Evolutionary conservation across 495 filamentous ascomycete genomes (phyloP).

Genomic region (Hypoxylon lenormandii): DNA sequence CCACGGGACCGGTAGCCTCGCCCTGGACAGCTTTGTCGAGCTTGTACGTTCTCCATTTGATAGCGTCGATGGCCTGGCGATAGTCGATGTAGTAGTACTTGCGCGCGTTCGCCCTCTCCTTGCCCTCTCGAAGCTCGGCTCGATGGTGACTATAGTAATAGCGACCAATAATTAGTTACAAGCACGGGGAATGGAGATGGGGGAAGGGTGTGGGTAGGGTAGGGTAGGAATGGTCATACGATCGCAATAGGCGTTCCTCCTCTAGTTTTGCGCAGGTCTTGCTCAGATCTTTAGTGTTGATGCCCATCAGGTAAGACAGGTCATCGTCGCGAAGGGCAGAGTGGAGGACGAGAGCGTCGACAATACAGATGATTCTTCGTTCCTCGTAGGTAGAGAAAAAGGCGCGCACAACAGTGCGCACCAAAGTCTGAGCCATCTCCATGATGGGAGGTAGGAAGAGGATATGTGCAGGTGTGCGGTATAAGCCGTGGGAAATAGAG

Average conservation of each 20-base stretch:
- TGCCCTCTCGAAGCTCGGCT: constrained; percentile 80
- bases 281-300: constrained; percentile 88
- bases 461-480: no score
- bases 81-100: constrained; percentile 98
- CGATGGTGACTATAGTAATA: constrained; percentile 73
- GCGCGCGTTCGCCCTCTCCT: constrained; percentile 80
- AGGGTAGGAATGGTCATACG: constrained; percentile 67
- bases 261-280: constrained; percentile 84
- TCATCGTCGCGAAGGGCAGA: constrained; percentile 89
- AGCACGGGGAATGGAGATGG: constrained; percentile 5
- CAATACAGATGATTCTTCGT: constrained; percentile 84
- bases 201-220: no score
- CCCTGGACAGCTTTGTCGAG: constrained; percentile 86
- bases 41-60: constrained; percentile 91
- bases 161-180: constrained; percentile 19
- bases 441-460: constrained; percentile 57
- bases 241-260: constrained; percentile 85
- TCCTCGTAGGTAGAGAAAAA: constrained; percentile 75
- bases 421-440: constrained; percentile 87
- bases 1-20: constrained; percentile 77
- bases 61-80: constrained; percentile 91
- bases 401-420: constrained; percentile 86
- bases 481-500: not conserved
- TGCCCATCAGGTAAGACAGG: constrained; percentile 82
- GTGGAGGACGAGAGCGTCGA: constrained; percentile 93